Evolutionary conservation across 2,329 filamentous ascomycete species (phyloP).

Genomic region (Pseudocercospora macadamiae): DNA sequence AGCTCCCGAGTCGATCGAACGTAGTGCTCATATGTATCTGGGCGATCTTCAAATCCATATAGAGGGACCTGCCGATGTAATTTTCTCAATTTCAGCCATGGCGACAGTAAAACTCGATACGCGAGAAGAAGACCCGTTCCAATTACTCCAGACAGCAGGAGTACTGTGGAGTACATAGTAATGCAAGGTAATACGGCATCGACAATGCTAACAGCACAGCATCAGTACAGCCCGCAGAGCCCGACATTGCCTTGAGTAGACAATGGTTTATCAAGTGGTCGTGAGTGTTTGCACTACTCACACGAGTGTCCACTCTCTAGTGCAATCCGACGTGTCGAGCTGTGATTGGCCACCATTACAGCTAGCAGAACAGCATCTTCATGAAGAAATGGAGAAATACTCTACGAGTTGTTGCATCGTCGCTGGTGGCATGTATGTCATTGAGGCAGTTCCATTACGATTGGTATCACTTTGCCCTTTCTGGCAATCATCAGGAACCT

Average conservation of each 20-base stretch:
- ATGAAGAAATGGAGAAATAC: too few species aligned
- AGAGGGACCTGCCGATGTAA: conserved; percentile 4
- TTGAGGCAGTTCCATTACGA: too few species aligned
- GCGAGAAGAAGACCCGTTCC: neutral
- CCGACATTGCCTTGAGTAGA: too few species aligned
- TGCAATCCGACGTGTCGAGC: conserved; percentile 9
- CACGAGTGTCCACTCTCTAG: neutral
- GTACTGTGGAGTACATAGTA: too few species aligned
- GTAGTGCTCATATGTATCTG: conserved; percentile 18
- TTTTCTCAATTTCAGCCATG: neutral
- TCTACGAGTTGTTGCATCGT: too few species aligned
- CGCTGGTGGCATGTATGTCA: too few species aligned
- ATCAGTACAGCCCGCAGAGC: too few species aligned
- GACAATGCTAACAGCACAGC: neutral
- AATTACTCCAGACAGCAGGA: neutral
- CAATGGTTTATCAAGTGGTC: too few species aligned
- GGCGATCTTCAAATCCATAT: conserved; percentile 13
- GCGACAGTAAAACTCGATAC: neutral
- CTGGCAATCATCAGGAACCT: too few species aligned
- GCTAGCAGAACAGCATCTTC: too few species aligned
- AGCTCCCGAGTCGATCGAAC: conserved; percentile 17
- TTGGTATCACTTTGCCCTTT: too few species aligned
- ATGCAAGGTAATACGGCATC: neutral
- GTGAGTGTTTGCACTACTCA: neutral
- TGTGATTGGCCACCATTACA: conserved; percentile 15